A percentile compares a stretch with the other conserved stretches of the same genome.
Conservation (phyloP, 2,329 filamentous ascomycete genomes). For the Tolypocladium nubicola region DNA sequence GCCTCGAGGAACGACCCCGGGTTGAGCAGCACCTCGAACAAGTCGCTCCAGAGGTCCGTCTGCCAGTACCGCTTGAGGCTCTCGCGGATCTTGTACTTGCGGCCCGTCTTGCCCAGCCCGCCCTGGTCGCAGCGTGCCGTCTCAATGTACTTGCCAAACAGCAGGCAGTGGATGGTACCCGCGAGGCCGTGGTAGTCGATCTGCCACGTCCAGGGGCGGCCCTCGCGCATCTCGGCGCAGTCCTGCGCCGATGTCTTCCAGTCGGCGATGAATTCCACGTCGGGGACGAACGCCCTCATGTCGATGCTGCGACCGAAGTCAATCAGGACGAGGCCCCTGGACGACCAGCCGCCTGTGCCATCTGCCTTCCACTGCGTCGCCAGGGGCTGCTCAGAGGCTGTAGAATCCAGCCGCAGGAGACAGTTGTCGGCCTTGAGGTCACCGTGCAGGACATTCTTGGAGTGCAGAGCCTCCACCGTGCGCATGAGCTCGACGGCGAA, state of each 20-base stretch:
- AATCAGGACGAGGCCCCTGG: constrained; percentile 75
- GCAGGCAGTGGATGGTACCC: constrained; percentile 73
- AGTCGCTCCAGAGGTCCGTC: constrained; percentile 74
- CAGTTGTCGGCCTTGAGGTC: constrained; percentile 96
- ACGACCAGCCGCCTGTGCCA: constrained; percentile 67
- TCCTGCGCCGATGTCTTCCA: constrained; percentile 85
- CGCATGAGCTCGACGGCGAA: constrained; percentile 86
- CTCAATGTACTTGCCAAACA: constrained; percentile 94
- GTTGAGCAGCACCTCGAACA: constrained; percentile 81
- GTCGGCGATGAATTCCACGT: constrained; percentile 80
- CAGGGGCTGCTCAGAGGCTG: constrained; percentile 34
- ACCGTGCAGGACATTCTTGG: constrained; percentile 72
- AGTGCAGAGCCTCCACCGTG: constrained; percentile 78
- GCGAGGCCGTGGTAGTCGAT: constrained; percentile 93
- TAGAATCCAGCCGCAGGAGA: constrained; percentile 65
- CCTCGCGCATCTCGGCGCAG: constrained; percentile 91
- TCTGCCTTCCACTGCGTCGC: constrained; percentile 57
- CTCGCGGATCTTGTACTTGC: constrained; percentile 73
- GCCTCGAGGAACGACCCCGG: constrained; percentile 54
- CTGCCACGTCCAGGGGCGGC: constrained; percentile 93
- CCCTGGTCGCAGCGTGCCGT: constrained; percentile 49
- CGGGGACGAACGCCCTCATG: constrained; percentile 69
- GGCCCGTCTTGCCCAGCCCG: constrained; percentile 45
- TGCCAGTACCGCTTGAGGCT: constrained; percentile 94
- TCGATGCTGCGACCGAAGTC: constrained; percentile 94